Evolutionary conservation across 140 eudicot genomes (phyloP), one percentile per base, ranked within the genome.

Genomic region (Bidens hawaiensis): DNA sequence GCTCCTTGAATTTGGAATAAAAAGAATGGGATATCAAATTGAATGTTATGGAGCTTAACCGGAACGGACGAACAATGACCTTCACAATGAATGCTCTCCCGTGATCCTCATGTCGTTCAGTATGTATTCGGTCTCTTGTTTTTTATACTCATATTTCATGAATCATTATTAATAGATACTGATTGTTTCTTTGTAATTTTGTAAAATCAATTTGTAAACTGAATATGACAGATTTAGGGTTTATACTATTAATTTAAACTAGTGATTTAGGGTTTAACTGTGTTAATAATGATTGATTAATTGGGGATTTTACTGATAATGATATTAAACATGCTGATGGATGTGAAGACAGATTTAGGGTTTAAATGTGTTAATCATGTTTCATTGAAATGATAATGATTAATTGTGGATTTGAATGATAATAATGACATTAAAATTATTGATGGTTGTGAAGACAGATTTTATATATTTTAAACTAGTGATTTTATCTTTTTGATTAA

Each of bases 61-160:
- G n/a, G n/a, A n/a, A n/a, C n/a, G n/a, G n/a, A n/a, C n/a, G n/a
- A n/a, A n/a, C n/a, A n/a, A n/a, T n/a, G n/a, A n/a, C n/a, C n/a
- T n/a, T n/a, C n/a, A n/a, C n/a, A n/a, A n/a, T n/a, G 96, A 2
- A 91, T 91, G 96, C 77, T 87, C 25, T 91, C 99, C 2, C 68
- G 95, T 17, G 99, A 87, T 65, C 99, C 96, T 55, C 95, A 91
- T 46, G 62, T 91, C 11, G 96, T 91, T 73, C 80, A 77, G 99
- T 89, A 73, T 47, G 49, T 47, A 0, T 33, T 66, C 50, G n/a
- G 10, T 64, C 47, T 52, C 4, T n/a, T n/a, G n/a, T n/a, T n/a
- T n/a, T n/a, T n/a, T n/a, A n/a, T n/a, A n/a, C n/a, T 38, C 38
- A 31, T 31, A 42, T 61, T 64, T 24, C 0, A 26, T 19, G 5